A percentile compares a stretch with the other conserved stretches of the same genome.
phyloP scores from a whole-genome alignment of 2,329 filamentous ascomycete genomes.

The Rhynchosporium agropyri region DNA sequence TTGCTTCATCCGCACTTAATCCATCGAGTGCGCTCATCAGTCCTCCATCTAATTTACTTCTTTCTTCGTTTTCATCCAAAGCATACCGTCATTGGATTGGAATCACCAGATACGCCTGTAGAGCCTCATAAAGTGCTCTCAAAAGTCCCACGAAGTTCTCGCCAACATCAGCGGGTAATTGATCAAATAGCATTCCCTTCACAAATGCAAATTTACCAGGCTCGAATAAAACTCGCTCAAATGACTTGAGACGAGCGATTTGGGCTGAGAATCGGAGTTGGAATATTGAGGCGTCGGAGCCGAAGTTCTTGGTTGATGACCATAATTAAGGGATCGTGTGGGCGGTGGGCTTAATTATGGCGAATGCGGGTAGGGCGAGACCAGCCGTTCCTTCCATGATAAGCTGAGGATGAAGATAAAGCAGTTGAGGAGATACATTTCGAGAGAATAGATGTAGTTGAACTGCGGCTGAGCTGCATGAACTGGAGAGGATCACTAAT shows the following conservation, averaged over 20 bases:
- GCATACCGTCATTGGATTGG: neutral
- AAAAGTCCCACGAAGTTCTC: neutral
- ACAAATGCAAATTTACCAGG: neutral
- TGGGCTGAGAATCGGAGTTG: conserved; percentile 3
- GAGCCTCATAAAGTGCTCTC: conserved; percentile 1
- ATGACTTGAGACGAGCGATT: neutral
- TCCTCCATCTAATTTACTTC: neutral
- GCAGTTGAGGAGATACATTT: neutral
- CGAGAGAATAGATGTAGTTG: neutral
- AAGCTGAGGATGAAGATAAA: no score
- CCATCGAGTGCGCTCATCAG: neutral
- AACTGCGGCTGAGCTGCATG: neutral
- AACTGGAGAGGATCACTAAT: no score
- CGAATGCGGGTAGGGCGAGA: conserved; percentile 6
- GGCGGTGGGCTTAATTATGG: conserved; percentile 9
- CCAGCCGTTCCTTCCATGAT: neutral
- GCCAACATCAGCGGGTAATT: neutral
- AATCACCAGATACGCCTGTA: conserved; percentile 6
- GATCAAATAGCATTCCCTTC: neutral
- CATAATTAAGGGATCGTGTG: neutral
- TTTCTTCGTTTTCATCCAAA: neutral
- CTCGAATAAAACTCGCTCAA: neutral
- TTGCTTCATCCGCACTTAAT: neutral
- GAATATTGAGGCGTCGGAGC: neutral
- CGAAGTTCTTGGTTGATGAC: conserved; percentile 10